These are phyloP conservation scores for Chaetomiaceae sp. DNA, from an alignment of 2,329 filamentous ascomycete genomes.

Conservation along the genomic window DNA sequence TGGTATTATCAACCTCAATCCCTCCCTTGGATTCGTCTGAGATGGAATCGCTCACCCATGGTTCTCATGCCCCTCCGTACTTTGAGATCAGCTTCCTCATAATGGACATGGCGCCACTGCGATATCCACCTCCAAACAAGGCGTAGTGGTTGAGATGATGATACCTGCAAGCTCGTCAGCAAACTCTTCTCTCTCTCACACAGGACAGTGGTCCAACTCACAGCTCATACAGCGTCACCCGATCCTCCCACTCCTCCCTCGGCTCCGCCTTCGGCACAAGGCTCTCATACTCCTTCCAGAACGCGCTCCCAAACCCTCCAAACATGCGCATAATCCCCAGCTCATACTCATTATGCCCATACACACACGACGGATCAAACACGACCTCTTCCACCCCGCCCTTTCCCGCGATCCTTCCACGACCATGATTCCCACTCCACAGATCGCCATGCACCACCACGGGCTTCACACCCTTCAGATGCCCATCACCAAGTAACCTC, in stretches of 20 bases:
- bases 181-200: background rate
- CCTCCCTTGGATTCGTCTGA: too few relatives aligned
- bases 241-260: slow-evolving; percentile 76
- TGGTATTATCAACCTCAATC: too few relatives aligned
- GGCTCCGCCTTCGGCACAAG: slow-evolving; percentile 78
- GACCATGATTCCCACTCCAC: slow-evolving; percentile 82
- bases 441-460: slow-evolving; percentile 87
- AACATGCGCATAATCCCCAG: slow-evolving; percentile 96
- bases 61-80: slow-evolving; percentile 49
- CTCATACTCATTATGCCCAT: slow-evolving; percentile 86
- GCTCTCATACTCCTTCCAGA: slow-evolving; percentile 73
- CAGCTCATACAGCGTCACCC: slow-evolving; percentile 76
- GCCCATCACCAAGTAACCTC: slow-evolving; percentile 64
- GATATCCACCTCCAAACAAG: slow-evolving; percentile 78
- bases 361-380: slow-evolving; percentile 76
- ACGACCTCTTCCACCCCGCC: slow-evolving; percentile 66
- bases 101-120: slow-evolving; percentile 69
- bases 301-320: slow-evolving; percentile 70
- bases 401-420: slow-evolving; percentile 56
- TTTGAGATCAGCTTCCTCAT: slow-evolving; percentile 71
- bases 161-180: slow-evolving; percentile 51
- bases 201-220: slow-evolving; percentile 43
- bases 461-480: slow-evolving; percentile 62
- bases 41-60: too few relatives aligned
- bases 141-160: slow-evolving; percentile 88